Evolutionary conservation across 1,139 yeast species (phyloP), one percentile per base, ranked within the genome.

Genomic region (Sugiyamaella castrensis): DNA sequence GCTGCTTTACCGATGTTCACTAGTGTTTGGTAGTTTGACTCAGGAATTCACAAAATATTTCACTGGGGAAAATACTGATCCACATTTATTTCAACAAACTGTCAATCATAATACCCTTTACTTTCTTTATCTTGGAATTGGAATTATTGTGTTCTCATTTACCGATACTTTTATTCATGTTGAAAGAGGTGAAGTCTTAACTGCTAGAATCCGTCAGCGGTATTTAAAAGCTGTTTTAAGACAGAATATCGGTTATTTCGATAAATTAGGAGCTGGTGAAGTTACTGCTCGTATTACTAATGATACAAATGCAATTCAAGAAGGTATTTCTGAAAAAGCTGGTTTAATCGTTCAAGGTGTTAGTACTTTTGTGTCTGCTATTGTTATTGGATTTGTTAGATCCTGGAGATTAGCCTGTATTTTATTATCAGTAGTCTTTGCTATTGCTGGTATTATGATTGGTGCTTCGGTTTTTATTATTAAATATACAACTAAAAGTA

Each of bases 241-340:
- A 36, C 76, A 72, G 54, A 73, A 72, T 46, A 64, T 73, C 44
- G 77, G 71, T n/a, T 73, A 69, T 53, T 73, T 72, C 53, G 76
- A 72, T 57, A 62, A 65, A 40, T 60, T 73, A 12, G 77, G 76
- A 27, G 69, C 76, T 12, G 76, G 76, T 24, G 73, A 71, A 51
- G 69, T 72, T 35, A 68, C 74, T 11, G 69, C 75, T 24, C 67
- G 76, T 12, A 72, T 72, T 56, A 71, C 74, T 29, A 65, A 70
- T 35, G 76, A 72, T 42, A 70, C 75, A n/a, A 62, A 66, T 32
- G 57, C 67, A 32, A 70, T 72, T 46, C 76, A 73, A 54, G 74
- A 70, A 39, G 76, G 76, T 36, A 72, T 72, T 44, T 68, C 73
- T 29, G 76, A 73, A 57, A 72, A 72, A 58, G 65, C 71, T 13